phyloP scores from a whole-genome alignment of 2,329 filamentous ascomycete species.

The Tolypocladium tropicale region DNA sequence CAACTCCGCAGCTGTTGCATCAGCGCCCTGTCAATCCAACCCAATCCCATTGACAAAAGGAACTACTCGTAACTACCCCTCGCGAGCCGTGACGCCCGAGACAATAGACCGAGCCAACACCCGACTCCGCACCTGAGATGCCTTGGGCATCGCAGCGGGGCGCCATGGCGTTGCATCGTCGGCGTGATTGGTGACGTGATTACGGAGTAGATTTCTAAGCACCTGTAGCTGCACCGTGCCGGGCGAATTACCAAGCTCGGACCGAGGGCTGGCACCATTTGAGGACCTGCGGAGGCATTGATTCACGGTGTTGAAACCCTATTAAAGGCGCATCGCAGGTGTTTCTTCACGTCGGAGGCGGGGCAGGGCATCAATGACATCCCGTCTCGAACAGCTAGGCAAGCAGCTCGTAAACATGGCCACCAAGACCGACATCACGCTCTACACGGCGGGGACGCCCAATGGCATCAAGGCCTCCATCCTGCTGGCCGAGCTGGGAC shows the following conservation, averaged over 20 bases:
- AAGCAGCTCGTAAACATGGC: constrained; percentile 1
- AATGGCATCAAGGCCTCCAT: constrained; percentile 90
- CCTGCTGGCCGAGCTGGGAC: constrained; percentile 70
- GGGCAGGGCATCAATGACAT: no score
- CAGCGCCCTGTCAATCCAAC: neutral
- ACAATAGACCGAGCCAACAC: neutral
- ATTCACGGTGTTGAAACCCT: neutral
- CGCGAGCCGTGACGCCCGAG: neutral
- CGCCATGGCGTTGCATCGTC: neutral
- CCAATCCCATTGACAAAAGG: no score
- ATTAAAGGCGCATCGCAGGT: neutral
- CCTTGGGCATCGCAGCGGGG: neutral
- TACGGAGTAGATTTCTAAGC: neutral
- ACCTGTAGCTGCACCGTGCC: neutral
- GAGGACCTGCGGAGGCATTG: neutral
- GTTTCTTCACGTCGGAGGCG: neutral
- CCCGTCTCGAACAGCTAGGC: neutral
- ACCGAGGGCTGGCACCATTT: neutral
- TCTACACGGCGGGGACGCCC: constrained; percentile 76
- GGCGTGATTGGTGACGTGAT: neutral
- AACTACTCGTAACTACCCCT: no score
- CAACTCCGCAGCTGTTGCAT: neutral
- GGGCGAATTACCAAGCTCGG: neutral
- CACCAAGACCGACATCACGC: constrained; percentile 52
- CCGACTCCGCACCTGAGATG: neutral